Evolutionary conservation across 768 basidiomycete species (phyloP).

Genomic region (Boletus subparvulus): DNA sequence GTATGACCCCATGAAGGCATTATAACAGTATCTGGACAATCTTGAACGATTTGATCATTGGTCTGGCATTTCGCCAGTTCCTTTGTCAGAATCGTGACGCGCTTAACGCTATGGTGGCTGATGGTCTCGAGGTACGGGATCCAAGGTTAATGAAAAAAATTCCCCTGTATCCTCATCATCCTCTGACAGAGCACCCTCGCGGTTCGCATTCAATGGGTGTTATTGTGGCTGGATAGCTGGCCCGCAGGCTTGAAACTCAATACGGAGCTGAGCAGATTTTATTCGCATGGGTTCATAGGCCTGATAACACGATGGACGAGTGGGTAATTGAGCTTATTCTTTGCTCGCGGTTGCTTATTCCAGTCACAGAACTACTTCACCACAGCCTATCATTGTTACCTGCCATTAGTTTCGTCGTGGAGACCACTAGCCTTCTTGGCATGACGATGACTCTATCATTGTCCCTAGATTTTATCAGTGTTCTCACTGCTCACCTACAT

Average conservation of each 20-base stretch:
- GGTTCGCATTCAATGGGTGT: conserved; percentile 44
- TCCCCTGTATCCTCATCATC: background rate
- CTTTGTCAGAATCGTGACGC: conserved; percentile 60
- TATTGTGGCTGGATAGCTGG: conserved; percentile 92
- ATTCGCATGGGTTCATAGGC: conserved; percentile 68
- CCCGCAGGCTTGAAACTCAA: conserved; percentile 96
- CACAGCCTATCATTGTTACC: conserved; percentile 21
- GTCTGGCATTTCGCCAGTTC: conserved; percentile 68
- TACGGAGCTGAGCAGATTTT: conserved; percentile 86
- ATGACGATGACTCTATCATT: conserved; percentile 69
- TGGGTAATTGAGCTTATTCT: conserved; percentile 37
- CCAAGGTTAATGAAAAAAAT: background rate
- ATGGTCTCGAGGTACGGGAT: conserved; percentile 41
- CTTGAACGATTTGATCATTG: conserved; percentile 87
- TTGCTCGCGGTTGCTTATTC: conserved; percentile 8
- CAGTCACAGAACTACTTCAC: conserved; percentile 20
- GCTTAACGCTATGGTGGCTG: conserved; percentile 42
- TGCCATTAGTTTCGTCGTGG: conserved; percentile 32
- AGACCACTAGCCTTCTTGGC: conserved; percentile 41
- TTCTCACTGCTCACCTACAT: conserved; percentile 72
- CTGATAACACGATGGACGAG: conserved; percentile 71
- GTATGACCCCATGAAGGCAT: conserved; percentile 50
- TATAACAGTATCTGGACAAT: conserved; percentile 92
- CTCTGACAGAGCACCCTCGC: conserved; percentile 23
- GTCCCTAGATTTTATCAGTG: conserved; percentile 59